Conservation (phyloP, 108 stramenopile genomes). For the Skeletonema marinoi region DNA sequence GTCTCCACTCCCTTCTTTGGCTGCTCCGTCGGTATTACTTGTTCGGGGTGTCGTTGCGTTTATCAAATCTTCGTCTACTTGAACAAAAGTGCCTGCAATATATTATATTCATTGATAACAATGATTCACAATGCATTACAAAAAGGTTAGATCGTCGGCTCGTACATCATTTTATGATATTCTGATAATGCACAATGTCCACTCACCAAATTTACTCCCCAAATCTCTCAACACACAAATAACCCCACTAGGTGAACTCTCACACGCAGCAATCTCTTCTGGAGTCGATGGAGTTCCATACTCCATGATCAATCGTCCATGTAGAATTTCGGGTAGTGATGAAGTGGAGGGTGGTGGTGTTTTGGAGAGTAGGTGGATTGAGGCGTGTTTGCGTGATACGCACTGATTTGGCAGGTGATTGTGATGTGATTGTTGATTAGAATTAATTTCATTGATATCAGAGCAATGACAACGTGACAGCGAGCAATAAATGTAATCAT, state of each 20-base stretch:
- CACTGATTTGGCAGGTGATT: slow-evolving; percentile 1
- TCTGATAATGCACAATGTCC: too few species aligned
- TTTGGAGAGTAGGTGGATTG: slow-evolving; percentile 33
- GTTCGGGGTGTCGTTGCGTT: neutral
- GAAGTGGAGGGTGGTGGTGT: neutral
- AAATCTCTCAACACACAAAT: slow-evolving; percentile 42
- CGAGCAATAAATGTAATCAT: neutral
- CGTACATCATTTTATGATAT: neutral
- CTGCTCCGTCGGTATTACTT: neutral
- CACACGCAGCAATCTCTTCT: slow-evolving; percentile 32
- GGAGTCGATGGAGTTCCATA: slow-evolving; percentile 32
- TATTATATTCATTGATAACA: neutral
- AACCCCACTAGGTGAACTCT: slow-evolving; percentile 19
- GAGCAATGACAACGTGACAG: neutral
- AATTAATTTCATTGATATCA: neutral
- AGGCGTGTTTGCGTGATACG: slow-evolving; percentile 44
- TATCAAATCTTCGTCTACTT: slow-evolving; percentile 31
- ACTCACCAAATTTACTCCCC: slow-evolving; percentile 46
- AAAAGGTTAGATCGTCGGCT: neutral
- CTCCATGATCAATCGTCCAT: slow-evolving; percentile 14
- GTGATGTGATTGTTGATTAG: neutral
- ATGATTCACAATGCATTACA: neutral
- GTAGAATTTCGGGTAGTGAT: neutral
- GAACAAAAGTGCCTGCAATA: slow-evolving; percentile 35
- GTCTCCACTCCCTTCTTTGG: slow-evolving; percentile 12